These are phyloP conservation scores for Sophora flavescens DNA, from an alignment of 306 rosid species.

Conservation along the genomic window DNA sequence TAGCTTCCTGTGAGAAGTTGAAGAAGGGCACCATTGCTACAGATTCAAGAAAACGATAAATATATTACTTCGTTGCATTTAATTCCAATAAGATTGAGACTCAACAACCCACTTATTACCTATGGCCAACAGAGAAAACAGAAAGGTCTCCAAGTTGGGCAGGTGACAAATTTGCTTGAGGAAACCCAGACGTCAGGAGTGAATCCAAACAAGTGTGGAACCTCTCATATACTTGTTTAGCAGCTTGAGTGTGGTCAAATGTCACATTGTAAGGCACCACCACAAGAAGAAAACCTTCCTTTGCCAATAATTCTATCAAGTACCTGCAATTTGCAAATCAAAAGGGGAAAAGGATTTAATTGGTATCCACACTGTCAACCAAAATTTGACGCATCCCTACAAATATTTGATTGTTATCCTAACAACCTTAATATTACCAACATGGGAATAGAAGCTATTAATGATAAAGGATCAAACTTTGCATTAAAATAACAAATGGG, in stretches of 20 bases:
- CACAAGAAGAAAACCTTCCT: constrained; percentile 79
- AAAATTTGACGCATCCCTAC: too few relatives aligned
- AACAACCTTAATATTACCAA: constrained; percentile 1
- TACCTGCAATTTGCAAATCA: constrained; percentile 62
- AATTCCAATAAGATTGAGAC: constrained; percentile 46
- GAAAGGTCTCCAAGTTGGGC: constrained; percentile 76
- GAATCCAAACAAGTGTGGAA: constrained; percentile 75
- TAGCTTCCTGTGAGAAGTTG: constrained; percentile 61
- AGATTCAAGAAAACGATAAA: constrained; percentile 34
- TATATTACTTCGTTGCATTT: constrained; percentile 16
- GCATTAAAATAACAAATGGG: constrained; percentile 27
- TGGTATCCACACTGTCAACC: too few relatives aligned
- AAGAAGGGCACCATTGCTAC: constrained; percentile 65
- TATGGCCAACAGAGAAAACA: constrained; percentile 87
- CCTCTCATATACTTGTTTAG: constrained; percentile 81
- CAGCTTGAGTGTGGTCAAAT: constrained; percentile 80
- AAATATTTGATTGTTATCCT: too few relatives aligned
- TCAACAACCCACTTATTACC: constrained; percentile 56
- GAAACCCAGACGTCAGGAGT: constrained; percentile 72
- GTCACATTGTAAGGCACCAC: constrained; percentile 92
- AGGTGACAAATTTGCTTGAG: constrained; percentile 67
- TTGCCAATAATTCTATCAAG: constrained; percentile 74
- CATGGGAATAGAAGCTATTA: not conserved
- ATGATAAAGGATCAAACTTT: constrained; percentile 24
- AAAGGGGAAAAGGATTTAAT: constrained; percentile 5